Evolutionary conservation across 176 grass and related monocot species (phyloP).

Genomic region (Elaeis guineensis): DNA sequence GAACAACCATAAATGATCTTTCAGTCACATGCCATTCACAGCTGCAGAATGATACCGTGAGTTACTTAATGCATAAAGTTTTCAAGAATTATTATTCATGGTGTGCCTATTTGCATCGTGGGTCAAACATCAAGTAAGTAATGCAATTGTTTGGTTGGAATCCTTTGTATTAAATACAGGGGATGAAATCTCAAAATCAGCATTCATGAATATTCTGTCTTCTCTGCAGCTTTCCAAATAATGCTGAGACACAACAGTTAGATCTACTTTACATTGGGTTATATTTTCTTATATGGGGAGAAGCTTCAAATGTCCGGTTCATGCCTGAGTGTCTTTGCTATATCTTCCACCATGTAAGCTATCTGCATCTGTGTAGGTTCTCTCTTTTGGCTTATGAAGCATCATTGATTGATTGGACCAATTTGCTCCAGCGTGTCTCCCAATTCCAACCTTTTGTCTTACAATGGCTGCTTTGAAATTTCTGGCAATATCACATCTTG

Average conservation of each 20-base stretch:
- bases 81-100: slow-evolving; percentile 78
- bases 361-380: background rate
- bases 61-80: slow-evolving; percentile 36
- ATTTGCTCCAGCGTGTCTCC: too few relatives aligned
- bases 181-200: background rate
- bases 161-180: background rate
- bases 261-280: slow-evolving; percentile 84
- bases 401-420: too few relatives aligned
- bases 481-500: too few relatives aligned
- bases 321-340: slow-evolving; percentile 99
- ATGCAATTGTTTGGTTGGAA: slow-evolving; percentile 11
- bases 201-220: slow-evolving; percentile 14
- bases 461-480: too few relatives aligned
- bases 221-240: slow-evolving; percentile 23
- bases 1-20: background rate
- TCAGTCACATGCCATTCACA: slow-evolving; percentile 29
- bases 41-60: slow-evolving; percentile 39
- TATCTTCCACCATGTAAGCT: slow-evolving; percentile 93
- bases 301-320: slow-evolving; percentile 93
- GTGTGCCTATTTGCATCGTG: slow-evolving; percentile 73
- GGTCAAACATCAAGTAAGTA: slow-evolving; percentile 40
- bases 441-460: too few relatives aligned
- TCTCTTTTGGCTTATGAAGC: background rate
- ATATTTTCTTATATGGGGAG: slow-evolving; percentile 97
- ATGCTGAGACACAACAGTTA: slow-evolving; percentile 38